Base-by-base conservation (phyloP, 2,329 filamentous ascomycete genomes). In the Didymellaceae sp. region DNA sequence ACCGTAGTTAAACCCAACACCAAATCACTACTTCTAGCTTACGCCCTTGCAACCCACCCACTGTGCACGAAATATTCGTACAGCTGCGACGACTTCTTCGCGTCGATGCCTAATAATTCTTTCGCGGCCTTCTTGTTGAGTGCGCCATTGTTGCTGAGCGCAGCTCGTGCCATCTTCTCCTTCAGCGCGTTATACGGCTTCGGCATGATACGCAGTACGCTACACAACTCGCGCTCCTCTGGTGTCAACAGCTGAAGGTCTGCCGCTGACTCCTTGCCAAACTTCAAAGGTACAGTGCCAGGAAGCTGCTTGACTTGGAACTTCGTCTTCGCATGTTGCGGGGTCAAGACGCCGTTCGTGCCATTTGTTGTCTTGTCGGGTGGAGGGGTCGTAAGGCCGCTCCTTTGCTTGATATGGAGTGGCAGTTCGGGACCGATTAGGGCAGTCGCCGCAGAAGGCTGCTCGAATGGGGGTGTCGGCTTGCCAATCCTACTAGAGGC, bases 121-220 rank as follows among this genome's bases (percentile, higher is more conserved):
- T 88, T 89, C 2, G 91, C 91, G 62, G 93, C 87, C 76, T 97
- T 97, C 82, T 94, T 96, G 80, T 96, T 97, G 6, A 99, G 76
- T 10, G 82, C 84, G 1, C 94, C 94, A 51, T 94, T 93, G 51
- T 87, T 86, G 75, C 93, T 94, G 71, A 96, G 84, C 0, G 93
- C 90, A 70, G 97, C 93, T 64, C 90, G 90, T 43, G 97, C 75
- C n/a, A 97, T 80, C 54, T 89, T 86, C 71, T 97, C 91, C 74
- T 99, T 99, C 74, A 97, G 91, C 67, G 91, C 91, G 5, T 97
- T 75, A 72, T 97, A 99, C 1, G 94, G 90, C 77, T 99, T 99
- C 0, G 94, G 94, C 73, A 94, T 89, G 43, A 99, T 77, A 32
- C 91, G 85, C 11, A 96, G 82, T 31, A 88, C 82, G 62, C 90